Evolutionary conservation across 179 eudicot species (phyloP), one percentile per base, ranked within the genome.

Genomic region (Drosera spatulata): DNA sequence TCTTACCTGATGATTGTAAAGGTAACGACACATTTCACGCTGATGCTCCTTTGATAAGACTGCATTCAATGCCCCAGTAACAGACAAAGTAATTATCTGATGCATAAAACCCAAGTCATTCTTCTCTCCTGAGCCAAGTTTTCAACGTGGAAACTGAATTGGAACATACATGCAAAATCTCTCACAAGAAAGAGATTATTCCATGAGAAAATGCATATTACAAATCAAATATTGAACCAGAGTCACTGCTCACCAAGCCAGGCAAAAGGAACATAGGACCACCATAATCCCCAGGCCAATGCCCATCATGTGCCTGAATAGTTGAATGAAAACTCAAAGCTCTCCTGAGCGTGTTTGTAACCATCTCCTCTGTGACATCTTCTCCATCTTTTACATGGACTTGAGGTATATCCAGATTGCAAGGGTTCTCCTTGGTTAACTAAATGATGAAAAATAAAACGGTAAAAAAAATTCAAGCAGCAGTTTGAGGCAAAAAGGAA

Each of bases 261-360:
- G 98, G 96, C 76, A 88, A 69, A 50, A 91, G 80, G 67, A 91
- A 88, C 85, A 88, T 77, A 33, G 98, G 98, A 52, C 98, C 98
- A 39, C 88, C 91, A 75, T 85, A 85, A 77, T 91, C 98, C 60
- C 87, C 98, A 53, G 98, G 77, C 98, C 98, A 91, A 70, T 88
- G 95, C 54, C 98, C 98, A 75, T 91, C 98, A 69, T 84, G 73
- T 22, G 87, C 88, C 72, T 91, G 98, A 49, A 91, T 71, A 61
- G 87, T 82, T 11, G 98, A 88, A 62, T 91, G 71, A 70, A 75
- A 85, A 68, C 80, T 65, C 54, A 91, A 55, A 55, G 91, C 96
- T 77, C 95, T 85, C 73, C 75, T 80, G 63, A 91, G 69, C 45
- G 95, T 82, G 55, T 63, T 77, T 50, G 67, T 67, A 53, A 88